Evolutionary conservation across 1,284 basidiomycete species (phyloP).

Genomic region (Pholiota adiposa): DNA sequence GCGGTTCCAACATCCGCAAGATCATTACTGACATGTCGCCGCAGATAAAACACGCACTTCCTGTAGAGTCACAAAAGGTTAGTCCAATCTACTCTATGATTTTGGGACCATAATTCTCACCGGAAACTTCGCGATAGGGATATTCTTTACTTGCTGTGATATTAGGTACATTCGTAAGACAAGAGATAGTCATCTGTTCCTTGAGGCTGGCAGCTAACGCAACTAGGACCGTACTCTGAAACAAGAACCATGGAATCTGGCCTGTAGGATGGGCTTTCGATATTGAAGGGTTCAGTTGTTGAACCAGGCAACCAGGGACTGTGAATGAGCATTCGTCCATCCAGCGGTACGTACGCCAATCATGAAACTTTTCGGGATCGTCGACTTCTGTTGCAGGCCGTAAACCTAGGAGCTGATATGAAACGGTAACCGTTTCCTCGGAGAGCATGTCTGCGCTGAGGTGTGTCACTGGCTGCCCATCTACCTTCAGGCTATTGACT

Average conservation of each 20-base stretch:
- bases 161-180: no score
- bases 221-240: slow-evolving; percentile 10
- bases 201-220: slow-evolving; percentile 6
- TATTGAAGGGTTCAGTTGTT: neutral
- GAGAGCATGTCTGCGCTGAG: slow-evolving; percentile 23
- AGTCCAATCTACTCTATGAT: no score
- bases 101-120: no score
- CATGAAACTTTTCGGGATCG: slow-evolving; percentile 17
- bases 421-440: slow-evolving; percentile 23
- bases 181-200: no score
- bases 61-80: no score
- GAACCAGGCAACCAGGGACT: slow-evolving; percentile 17
- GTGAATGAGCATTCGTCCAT: slow-evolving; percentile 8
- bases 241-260: neutral
- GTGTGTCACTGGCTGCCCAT: slow-evolving; percentile 20
- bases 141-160: no score
- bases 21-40: no score
- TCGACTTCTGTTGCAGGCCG: slow-evolving; percentile 24
- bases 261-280: neutral
- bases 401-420: slow-evolving; percentile 29
- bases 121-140: no score
- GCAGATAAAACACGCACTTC: no score
- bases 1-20: no score
- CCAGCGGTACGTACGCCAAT: slow-evolving; percentile 26
- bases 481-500: slow-evolving; percentile 22